phyloP scores from a whole-genome alignment of 2,329 filamentous ascomycete species.

The Aureobasidium zeae region DNA sequence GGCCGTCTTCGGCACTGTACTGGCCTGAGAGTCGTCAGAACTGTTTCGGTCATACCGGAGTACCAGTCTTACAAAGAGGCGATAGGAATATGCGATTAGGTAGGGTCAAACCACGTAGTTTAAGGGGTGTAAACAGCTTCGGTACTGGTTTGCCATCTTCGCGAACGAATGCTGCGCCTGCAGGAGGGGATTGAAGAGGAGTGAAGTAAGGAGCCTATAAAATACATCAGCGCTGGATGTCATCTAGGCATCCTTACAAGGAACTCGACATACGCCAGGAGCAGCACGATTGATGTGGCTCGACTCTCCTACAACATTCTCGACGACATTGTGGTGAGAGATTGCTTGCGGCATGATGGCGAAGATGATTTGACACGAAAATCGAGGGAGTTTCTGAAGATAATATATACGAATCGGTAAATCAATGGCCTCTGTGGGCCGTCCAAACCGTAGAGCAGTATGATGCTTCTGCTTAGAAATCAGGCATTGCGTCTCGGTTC shows the following conservation, averaged over 20 bases:
- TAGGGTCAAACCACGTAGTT: slow-evolving; percentile 51
- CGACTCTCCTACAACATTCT: slow-evolving; percentile 24
- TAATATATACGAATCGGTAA: background rate
- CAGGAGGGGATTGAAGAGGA: slow-evolving; percentile 37
- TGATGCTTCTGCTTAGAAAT: slow-evolving; percentile 11
- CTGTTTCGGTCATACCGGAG: background rate
- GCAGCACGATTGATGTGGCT: slow-evolving; percentile 35
- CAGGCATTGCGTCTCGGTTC: no score
- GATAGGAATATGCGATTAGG: slow-evolving; percentile 58
- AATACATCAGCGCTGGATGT: background rate
- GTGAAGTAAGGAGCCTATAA: slow-evolving; percentile 39
- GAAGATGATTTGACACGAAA: no score
- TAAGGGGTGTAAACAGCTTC: slow-evolving; percentile 51
- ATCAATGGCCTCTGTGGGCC: background rate
- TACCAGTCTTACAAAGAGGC: slow-evolving; percentile 43
- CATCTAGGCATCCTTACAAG: background rate
- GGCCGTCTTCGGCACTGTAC: slow-evolving; percentile 59
- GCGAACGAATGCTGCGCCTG: slow-evolving; percentile 38
- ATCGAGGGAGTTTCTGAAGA: background rate
- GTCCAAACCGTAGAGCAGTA: background rate
- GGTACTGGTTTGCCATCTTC: slow-evolving; percentile 44
- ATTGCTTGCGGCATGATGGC: slow-evolving; percentile 14
- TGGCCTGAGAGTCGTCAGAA: slow-evolving; percentile 31
- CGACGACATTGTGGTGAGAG: slow-evolving; percentile 26
- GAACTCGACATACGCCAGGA: slow-evolving; percentile 29